Evolutionary conservation across 192 early-diverging fungal species (phyloP), one percentile per base, ranked within the genome.

Genomic region (Coemansia sp.): DNA sequence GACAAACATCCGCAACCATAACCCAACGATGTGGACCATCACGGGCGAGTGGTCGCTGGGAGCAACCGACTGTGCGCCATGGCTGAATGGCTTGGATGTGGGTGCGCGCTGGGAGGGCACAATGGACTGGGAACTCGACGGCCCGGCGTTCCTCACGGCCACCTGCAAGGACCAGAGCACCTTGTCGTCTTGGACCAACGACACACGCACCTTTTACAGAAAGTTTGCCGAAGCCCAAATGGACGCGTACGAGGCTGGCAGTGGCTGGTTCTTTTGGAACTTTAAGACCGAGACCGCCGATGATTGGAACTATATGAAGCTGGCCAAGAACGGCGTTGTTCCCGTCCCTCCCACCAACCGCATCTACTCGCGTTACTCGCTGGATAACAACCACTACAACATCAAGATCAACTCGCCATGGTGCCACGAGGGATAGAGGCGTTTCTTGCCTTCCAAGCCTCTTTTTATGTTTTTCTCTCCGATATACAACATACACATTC

Each of bases 221-320:
- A 62, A 77, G 39, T 86, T 83, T 55, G 71, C 80, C 49, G 69
- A 74, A 30, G 69, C 78, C 0, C 86, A 88, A 38, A 72, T 85
- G 58, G 82, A 85, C 49, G 78, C 86, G 0, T 88, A 80, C 44
- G 82, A 85, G 52, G 51, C 49, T n/a, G 72, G 80, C 9, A 58
- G 74, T 37, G 85, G 83, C 0, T 87, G 85, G 83, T 81, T 82
- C 51, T 87, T 78, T 28, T 87, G 85, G 85, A 85, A 81, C 49
- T 87, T 83, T 51, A 87, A 85, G 60, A 81, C 85, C 0, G 83
- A 87, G 23, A 54, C 68, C 10, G 80, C 82, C 13, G 81, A 82
- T 13, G 76, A 82, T 36, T 87, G 85, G 85, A 80, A 83, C 37
- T 87, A 87, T 39, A 81, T 85, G 7, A 73, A 80, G 44, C 74